Evolutionary conservation across 768 basidiomycete species (phyloP).

Genomic region (Agaricus subrufescens): DNA sequence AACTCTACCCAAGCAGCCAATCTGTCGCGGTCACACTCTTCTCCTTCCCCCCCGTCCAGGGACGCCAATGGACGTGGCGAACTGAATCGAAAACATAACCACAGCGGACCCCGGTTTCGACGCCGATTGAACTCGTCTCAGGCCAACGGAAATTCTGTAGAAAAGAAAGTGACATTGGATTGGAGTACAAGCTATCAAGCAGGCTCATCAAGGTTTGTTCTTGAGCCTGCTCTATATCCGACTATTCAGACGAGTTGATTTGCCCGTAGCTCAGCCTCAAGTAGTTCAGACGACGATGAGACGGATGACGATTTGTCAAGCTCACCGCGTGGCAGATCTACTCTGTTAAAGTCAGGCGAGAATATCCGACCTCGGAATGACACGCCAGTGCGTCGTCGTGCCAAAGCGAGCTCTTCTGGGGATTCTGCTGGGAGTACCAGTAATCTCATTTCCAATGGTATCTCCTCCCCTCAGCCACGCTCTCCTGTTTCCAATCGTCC

Average conservation of each 20-base stretch:
- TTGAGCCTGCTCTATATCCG: neutral
- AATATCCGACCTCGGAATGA: constrained; percentile 15
- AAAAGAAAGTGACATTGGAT: constrained; percentile 37
- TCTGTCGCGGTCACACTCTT: constrained; percentile 77
- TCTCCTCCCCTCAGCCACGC: constrained; percentile 66
- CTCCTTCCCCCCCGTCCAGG: constrained; percentile 67
- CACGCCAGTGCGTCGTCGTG: constrained; percentile 16
- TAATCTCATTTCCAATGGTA: constrained; percentile 14
- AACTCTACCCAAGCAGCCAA: constrained; percentile 29
- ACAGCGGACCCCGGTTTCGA: constrained; percentile 29
- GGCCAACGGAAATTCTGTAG: constrained; percentile 1
- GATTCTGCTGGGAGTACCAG: constrained; percentile 33
- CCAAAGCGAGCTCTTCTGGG: constrained; percentile 32
- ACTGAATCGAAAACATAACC: constrained; percentile 30
- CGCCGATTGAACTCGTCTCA: constrained; percentile 27
- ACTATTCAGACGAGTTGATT: neutral
- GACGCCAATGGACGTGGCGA: constrained; percentile 50
- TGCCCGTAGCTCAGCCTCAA: constrained; percentile 43
- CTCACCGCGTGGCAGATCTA: constrained; percentile 39
- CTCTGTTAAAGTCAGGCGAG: constrained; percentile 18
- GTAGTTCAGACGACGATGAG: constrained; percentile 53
- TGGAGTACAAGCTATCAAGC: constrained; percentile 89
- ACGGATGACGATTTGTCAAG: constrained; percentile 44
- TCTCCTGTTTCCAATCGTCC: constrained; percentile 49
- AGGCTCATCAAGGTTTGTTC: constrained; percentile 69